A percentile compares a stretch with the other conserved stretches of the same genome.
Conservation (phyloP, 1,284 basidiomycete species). For the Heterobasidion occidentale region DNA sequence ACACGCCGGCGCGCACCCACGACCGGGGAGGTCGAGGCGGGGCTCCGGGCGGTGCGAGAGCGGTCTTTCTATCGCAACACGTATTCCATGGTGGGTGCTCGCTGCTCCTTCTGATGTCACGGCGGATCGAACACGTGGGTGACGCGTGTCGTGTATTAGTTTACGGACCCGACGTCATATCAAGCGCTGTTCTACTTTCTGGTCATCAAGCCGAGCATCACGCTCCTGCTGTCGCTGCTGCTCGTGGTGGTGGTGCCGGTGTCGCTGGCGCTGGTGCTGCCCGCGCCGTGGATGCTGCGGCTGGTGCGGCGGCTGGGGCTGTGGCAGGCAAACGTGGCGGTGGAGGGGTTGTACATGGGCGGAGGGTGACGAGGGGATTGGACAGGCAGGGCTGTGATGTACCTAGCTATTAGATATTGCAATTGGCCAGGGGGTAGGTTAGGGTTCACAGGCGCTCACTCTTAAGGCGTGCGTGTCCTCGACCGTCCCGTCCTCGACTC, state of each 20-base stretch:
- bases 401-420: not conserved
- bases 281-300: constrained; percentile 58
- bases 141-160: constrained; percentile 31
- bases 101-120: not conserved
- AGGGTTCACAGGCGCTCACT: constrained; percentile 1
- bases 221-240: constrained; percentile 51
- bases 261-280: constrained; percentile 47
- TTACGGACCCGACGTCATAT: constrained; percentile 71
- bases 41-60: constrained; percentile 34
- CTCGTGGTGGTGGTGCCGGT: constrained; percentile 52
- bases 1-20: constrained; percentile 45
- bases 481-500: not conserved
- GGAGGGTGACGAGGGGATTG: constrained; percentile 4
- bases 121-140: constrained; percentile 4
- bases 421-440: not conserved
- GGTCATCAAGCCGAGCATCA: constrained; percentile 74
- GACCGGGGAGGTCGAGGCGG: constrained; percentile 42
- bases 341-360: constrained; percentile 60
- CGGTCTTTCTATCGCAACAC: constrained; percentile 69
- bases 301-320: constrained; percentile 56
- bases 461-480: constrained; percentile 1
- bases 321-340: constrained; percentile 75
- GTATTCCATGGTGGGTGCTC: constrained; percentile 62
- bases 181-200: constrained; percentile 80
- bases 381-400: not conserved